A percentile compares a stretch with the other conserved stretches of the same genome.
Conservation (phyloP, 2,329 filamentous ascomycete genomes). For the Magnaporthiopsis poae region DNA sequence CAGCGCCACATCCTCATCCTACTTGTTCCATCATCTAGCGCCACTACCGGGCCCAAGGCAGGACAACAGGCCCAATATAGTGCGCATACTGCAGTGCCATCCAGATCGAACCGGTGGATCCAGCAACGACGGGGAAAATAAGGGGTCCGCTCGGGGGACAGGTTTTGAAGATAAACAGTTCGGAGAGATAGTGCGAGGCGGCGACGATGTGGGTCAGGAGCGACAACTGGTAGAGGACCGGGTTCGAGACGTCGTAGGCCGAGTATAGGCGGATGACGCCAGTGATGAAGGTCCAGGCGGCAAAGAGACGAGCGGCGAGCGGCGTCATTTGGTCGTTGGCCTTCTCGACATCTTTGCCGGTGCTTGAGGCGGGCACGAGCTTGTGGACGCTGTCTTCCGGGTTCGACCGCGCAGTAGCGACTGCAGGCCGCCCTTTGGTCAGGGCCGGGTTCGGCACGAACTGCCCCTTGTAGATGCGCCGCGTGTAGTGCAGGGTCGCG, state of each 20-base stretch:
- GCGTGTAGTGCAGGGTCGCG: slow-evolving; percentile 66
- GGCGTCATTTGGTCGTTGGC: slow-evolving; percentile 57
- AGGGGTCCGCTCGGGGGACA: slow-evolving; percentile 53
- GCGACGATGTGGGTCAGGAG: slow-evolving; percentile 76
- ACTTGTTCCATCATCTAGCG: not conserved
- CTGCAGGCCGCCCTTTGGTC: slow-evolving; percentile 27
- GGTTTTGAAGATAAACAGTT: slow-evolving; percentile 71
- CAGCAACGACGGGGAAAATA: slow-evolving; percentile 43
- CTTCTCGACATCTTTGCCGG: slow-evolving; percentile 34
- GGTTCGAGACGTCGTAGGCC: slow-evolving; percentile 68
- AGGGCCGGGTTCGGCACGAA: slow-evolving; percentile 43
- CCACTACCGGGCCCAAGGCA: slow-evolving; percentile 5
- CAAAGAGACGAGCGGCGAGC: slow-evolving; percentile 70
- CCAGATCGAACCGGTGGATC: slow-evolving; percentile 40
- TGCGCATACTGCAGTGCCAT: slow-evolving; percentile 58
- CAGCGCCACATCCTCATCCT: no score
- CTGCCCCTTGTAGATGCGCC: slow-evolving; percentile 71
- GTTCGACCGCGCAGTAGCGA: slow-evolving; percentile 21
- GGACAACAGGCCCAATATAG: slow-evolving; percentile 44
- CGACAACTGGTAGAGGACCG: slow-evolving; percentile 66
- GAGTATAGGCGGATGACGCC: slow-evolving; percentile 71
- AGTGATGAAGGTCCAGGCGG: slow-evolving; percentile 76
- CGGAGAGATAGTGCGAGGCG: slow-evolving; percentile 65
- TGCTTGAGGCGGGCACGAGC: slow-evolving; percentile 33
- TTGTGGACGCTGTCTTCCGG: slow-evolving; percentile 45